Evolutionary conservation across 768 basidiomycete species (phyloP).

Genomic region (Hortiboletus campestris): DNA sequence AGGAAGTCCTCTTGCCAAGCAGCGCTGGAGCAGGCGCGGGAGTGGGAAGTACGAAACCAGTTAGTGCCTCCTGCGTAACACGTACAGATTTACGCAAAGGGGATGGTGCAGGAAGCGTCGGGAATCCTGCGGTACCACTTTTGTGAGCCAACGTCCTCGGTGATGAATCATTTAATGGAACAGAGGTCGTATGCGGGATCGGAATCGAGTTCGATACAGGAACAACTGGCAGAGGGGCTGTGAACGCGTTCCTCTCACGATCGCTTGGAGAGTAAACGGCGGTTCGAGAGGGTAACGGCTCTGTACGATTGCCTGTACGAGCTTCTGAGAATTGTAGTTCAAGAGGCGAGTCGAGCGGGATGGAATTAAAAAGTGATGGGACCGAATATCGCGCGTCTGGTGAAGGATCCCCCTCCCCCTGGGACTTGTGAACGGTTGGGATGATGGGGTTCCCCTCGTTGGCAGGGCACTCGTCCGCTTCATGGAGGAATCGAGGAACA

Average conservation of each 20-base stretch:
- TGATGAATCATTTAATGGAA: conserved; percentile 38
- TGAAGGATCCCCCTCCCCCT: conserved; percentile 11
- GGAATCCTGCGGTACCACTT: conserved; percentile 46
- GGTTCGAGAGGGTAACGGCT: conserved; percentile 15
- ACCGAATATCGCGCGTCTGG: conserved; percentile 17
- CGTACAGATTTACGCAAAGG: conserved; percentile 69
- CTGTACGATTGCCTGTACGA: conserved; percentile 13
- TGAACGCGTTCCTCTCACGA: conserved; percentile 21
- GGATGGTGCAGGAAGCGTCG: conserved; percentile 65
- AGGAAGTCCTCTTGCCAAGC: conserved; percentile 69
- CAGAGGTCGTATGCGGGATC: conserved; percentile 20
- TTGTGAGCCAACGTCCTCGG: conserved; percentile 36
- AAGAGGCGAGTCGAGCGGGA: conserved; percentile 38
- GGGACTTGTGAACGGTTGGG: neutral
- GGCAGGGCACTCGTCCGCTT: neutral
- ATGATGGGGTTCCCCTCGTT: neutral
- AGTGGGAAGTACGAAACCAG: conserved; percentile 32
- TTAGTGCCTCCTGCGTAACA: conserved; percentile 44
- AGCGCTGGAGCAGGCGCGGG: conserved; percentile 38
- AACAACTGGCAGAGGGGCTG: conserved; percentile 21
- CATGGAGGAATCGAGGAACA: neutral
- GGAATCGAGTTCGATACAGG: conserved; percentile 9
- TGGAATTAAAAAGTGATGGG: conserved; percentile 37
- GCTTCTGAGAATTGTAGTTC: conserved; percentile 1
- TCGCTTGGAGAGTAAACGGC: conserved; percentile 1